Conservation (phyloP, 116 monocot species). For the Iris pallida region DNA sequence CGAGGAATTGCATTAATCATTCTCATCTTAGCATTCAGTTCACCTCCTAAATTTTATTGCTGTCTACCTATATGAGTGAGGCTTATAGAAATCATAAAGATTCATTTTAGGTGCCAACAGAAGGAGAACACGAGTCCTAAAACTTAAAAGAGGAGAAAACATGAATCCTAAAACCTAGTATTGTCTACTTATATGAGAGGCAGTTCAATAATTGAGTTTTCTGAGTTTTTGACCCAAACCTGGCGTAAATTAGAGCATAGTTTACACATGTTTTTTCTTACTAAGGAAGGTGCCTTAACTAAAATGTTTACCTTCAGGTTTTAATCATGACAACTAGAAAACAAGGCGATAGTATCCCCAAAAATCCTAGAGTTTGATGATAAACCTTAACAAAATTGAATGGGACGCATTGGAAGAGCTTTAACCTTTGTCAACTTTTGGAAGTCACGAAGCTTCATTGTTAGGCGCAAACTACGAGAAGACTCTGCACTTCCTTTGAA, state of each 20-base stretch:
- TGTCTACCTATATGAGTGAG: too few species aligned
- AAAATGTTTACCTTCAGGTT: not conserved
- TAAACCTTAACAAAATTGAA: not conserved
- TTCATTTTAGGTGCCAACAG: too few species aligned
- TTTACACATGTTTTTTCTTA: not conserved
- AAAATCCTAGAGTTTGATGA: not conserved
- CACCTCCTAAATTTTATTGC: too few species aligned
- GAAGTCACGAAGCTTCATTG: constrained; percentile 88
- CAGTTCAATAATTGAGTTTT: not conserved
- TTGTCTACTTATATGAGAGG: too few species aligned
- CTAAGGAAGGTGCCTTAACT: not conserved
- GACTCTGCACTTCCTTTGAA: constrained; percentile 62
- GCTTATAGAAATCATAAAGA: too few species aligned
- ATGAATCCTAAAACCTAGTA: too few species aligned
- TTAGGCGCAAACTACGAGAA: constrained; percentile 59
- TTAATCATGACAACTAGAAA: not conserved
- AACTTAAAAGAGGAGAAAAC: too few species aligned
- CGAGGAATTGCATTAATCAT: too few species aligned
- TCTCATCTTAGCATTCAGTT: too few species aligned
- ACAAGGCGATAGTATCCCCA: not conserved
- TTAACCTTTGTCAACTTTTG: constrained; percentile 76
- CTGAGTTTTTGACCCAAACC: not conserved
- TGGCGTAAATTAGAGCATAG: not conserved
- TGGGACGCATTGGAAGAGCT: not conserved
- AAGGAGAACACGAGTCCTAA: too few species aligned